Base-by-base conservation (phyloP, 352 stramenopile species). In the Globisporangium camurandrum region DNA sequence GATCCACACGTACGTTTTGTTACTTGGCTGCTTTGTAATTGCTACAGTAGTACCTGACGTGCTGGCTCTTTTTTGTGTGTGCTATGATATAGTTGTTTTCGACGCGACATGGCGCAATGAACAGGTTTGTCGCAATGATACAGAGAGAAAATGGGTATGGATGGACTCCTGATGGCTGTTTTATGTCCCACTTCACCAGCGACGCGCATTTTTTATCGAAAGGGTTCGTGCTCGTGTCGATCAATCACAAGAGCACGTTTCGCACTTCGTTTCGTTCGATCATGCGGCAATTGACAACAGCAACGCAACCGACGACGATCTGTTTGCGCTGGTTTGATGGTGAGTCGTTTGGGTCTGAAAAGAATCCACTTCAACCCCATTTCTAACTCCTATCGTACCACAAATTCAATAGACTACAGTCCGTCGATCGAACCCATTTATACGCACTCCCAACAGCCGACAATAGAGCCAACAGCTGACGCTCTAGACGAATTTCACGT, bases 201-300 rank as follows among this genome's bases (percentile, higher is more conserved):
- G n/a, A n/a, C n/a, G n/a, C n/a, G 19, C 2, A 26, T n/a, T 24
- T 12, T 31, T 11, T 23, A 7, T 36, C 61, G n/a, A 88, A 84
- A 50, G 81, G 81, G 6, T 88, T 86, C 27, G 69, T 92, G 20
- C 54, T 93, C 22, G 66, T 84, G 2, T 77, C 78, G 7, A 69
- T 93, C 49, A 93, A 90, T 62, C 78, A 82, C 30, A 70, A 89
- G 49, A 87, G 75, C 51, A 93, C 78, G 3, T 87, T 88, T 48
- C 76, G 78, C 6, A 49, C 56, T 53, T 59, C 52, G 19, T 90
- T 89, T 54, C 41, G 54, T 1, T 57, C 62, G 11, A 66, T 86
- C 10, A 77, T 86, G 46, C 69, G 71, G 43, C 59, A 71, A 33
- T 42, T 90, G 27, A 61, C 69, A 14, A 71, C 67, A 17, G 81